These are phyloP conservation scores for Carpinus viminea DNA, from an alignment of 306 rosid genomes.

Conservation along the genomic window DNA sequence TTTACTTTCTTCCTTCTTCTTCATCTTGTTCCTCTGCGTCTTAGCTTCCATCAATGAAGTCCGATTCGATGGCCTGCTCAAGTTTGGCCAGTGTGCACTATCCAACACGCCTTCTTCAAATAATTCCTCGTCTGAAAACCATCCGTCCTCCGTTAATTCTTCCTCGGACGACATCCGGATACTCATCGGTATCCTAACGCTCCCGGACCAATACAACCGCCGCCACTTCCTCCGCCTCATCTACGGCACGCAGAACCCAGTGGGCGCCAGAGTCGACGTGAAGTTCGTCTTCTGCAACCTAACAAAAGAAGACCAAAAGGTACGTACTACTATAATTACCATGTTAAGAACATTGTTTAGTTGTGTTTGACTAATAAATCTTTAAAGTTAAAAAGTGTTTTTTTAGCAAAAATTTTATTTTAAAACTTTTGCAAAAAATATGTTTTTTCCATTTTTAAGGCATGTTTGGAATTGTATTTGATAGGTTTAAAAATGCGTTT, in stretches of 20 bases:
- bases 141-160: not conserved
- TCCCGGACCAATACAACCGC: slow-evolving; percentile 86
- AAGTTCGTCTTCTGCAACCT: slow-evolving; percentile 90
- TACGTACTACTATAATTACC: too few relatives aligned
- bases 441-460: too few relatives aligned
- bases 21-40: slow-evolving; percentile 65
- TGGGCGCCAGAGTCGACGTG: slow-evolving; percentile 65
- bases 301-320: slow-evolving; percentile 83
- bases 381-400: too few relatives aligned
- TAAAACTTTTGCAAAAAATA: too few relatives aligned
- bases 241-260: slow-evolving; percentile 64
- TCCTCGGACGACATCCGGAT: slow-evolving; percentile 48
- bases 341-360: too few relatives aligned
- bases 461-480: too few relatives aligned
- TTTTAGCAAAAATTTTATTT: too few relatives aligned
- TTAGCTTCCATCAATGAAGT: slow-evolving; percentile 71
- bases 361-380: too few relatives aligned
- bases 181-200: slow-evolving; percentile 79
- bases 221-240: slow-evolving; percentile 93
- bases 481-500: too few relatives aligned
- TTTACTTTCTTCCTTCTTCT: slow-evolving; percentile 42
- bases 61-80: slow-evolving; percentile 44
- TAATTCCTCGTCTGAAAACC: not conserved
- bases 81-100: slow-evolving; percentile 42
- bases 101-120: slow-evolving; percentile 1